phyloP scores from a whole-genome alignment of 1,284 basidiomycete species.

The Polyporus tsugae region DNA sequence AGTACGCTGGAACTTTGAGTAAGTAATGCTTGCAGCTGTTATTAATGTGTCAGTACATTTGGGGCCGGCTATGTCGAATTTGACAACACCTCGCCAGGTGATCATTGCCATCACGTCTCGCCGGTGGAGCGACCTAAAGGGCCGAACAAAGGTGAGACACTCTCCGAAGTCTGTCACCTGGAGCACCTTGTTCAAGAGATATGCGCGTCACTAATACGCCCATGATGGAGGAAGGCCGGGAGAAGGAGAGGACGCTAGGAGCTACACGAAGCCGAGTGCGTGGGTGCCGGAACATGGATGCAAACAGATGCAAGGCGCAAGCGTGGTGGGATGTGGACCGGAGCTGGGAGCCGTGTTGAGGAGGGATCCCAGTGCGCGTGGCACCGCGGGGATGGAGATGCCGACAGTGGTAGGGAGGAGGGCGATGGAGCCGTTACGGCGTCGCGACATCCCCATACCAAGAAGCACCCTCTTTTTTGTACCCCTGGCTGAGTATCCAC shows the following conservation, averaged over 20 bases:
- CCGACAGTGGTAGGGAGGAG: conserved; percentile 16
- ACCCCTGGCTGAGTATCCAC: conserved; percentile 28
- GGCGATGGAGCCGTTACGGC: conserved; percentile 32
- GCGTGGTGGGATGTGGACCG: neutral
- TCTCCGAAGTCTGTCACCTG: neutral
- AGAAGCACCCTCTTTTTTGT: conserved; percentile 35
- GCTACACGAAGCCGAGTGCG: neutral
- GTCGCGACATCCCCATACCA: conserved; percentile 31
- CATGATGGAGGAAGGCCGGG: neutral
- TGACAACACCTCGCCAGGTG: neutral
- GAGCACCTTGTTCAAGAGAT: neutral
- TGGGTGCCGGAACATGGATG: neutral
- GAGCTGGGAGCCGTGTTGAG: conserved; percentile 8
- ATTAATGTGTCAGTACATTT: neutral
- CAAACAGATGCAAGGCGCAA: neutral
- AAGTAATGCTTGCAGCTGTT: neutral
- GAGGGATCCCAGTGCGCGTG: conserved; percentile 23
- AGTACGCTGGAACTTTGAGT: neutral
- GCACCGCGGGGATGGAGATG: conserved; percentile 27
- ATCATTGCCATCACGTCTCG: neutral
- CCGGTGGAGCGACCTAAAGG: neutral
- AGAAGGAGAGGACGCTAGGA: neutral
- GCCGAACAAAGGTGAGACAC: neutral
- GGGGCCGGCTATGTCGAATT: conserved; percentile 11
- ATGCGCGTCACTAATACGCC: neutral